A percentile compares a stretch with the other conserved stretches of the same genome.
phyloP scores from a whole-genome alignment of 441 rosid genomes.

The Eruca vesicaria region DNA sequence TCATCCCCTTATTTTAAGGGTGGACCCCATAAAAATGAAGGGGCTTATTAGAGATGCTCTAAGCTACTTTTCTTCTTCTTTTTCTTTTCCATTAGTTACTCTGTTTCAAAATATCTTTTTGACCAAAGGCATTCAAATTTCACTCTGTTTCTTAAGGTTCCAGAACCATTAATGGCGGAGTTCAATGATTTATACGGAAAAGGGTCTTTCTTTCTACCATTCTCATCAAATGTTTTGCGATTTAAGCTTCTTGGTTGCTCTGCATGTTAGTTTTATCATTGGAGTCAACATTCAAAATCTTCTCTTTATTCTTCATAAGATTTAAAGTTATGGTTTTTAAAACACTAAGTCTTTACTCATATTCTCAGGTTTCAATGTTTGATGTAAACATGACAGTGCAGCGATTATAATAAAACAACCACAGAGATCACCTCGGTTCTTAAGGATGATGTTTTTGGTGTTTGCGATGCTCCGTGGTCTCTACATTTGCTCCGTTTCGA shows the following conservation, averaged over 20 bases:
- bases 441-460: conserved; percentile 68
- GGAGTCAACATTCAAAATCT: not conserved
- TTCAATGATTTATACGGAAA: conserved; percentile 51
- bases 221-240: not conserved
- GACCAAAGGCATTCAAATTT: not conserved
- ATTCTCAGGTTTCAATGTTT: not conserved
- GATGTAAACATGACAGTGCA: conserved; percentile 51
- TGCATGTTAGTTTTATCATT: conserved; percentile 17
- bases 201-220: conserved; percentile 39
- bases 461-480: conserved; percentile 76
- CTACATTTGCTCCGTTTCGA: conserved; percentile 53
- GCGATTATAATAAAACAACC: conserved; percentile 55
- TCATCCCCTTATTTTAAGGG: no score
- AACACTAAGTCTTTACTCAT: not conserved
- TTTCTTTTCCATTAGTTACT: not conserved
- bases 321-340: not conserved
- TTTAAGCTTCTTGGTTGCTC: conserved; percentile 16
- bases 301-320: not conserved
- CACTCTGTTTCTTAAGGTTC: conserved; percentile 9
- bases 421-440: conserved; percentile 66
- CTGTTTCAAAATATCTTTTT: not conserved
- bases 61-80: not conserved
- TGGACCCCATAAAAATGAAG: no score
- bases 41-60: no score
- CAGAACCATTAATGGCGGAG: no score